Base-by-base conservation (phyloP, 768 basidiomycete genomes). In the Postia placenta region DNA sequence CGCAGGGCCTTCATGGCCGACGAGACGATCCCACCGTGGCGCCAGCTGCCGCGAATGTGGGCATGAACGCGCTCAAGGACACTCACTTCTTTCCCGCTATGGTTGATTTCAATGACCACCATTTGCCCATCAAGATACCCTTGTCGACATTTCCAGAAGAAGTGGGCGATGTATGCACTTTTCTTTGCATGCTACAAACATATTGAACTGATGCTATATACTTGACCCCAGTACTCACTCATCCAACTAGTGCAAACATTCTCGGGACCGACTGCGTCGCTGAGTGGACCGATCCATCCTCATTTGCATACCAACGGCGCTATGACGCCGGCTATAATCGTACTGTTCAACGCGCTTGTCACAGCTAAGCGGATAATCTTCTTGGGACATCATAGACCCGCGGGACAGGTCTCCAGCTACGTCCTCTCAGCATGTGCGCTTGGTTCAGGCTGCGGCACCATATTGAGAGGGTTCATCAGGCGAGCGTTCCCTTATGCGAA, bases 301-400 rank as follows among this genome's bases (percentile, higher is more conserved):
- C 92, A 98, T 64, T 72, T 99, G 17, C 94, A 97, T 66, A 93
- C 93, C 0, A 91, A 84, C 56, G 96, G 96, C 49, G 75, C 81
- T 15, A 75, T 79, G 53, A 99, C 96, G 0, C 94, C 93, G 60
- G 93, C 96, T 2, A 83, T 99, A 59, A 94, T 96, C 50, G 76
- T 99, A 39, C 76, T 99, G 2, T 93, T 95, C 73, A 99, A 99
- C 65, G 96, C 94, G 2, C 78, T 99, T 51, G 74, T 98, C 5
- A 96, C 95, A 0, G 86, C 88, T 45, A 96, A 97, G 59, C 85
- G 94, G n/a, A 88, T 98, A 55, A 85, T 98, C 55, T 97, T 98
- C 69, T 70, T 98, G 47, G 93, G 94, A 0, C 85, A 96, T 60
- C 86, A 79, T 60, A 79, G 87, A 55, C 90, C 93, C 28, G 94